Conservation (phyloP, 2,329 filamentous ascomycete species). For the Fusarium camptoceras region DNA sequence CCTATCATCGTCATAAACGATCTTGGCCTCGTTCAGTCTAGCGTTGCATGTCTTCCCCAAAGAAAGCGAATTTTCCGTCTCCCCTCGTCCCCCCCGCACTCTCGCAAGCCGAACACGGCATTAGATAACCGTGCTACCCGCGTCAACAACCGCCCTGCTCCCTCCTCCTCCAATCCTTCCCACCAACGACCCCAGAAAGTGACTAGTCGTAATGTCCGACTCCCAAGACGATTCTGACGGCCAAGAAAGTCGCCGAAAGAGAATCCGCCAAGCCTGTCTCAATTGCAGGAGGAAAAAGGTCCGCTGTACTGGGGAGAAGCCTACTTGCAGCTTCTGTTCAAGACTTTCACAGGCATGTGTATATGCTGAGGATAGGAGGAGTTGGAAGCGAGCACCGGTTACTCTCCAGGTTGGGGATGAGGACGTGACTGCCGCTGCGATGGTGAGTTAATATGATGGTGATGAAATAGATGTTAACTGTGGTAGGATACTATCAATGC, state of each 20-base stretch:
- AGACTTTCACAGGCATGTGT: slow-evolving; percentile 12
- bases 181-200: background rate
- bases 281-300: slow-evolving; percentile 28
- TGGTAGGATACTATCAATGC: slow-evolving; percentile 4
- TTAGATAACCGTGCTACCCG: slow-evolving; percentile 22
- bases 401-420: background rate
- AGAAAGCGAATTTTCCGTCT: background rate
- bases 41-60: background rate
- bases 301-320: slow-evolving; percentile 21
- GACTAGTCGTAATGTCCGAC: slow-evolving; percentile 10
- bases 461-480: background rate
- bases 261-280: slow-evolving; percentile 24
- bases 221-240: slow-evolving; percentile 20
- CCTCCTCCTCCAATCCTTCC: background rate
- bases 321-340: slow-evolving; percentile 18
- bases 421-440: background rate
- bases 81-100: background rate
- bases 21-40: background rate
- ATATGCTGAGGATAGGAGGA: slow-evolving; percentile 22
- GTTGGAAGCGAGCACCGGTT: background rate
- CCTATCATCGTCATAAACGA: background rate
- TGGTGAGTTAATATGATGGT: background rate
- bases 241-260: slow-evolving; percentile 18
- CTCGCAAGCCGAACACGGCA: slow-evolving; percentile 1
- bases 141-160: background rate